These are phyloP conservation scores for Fusarium penzigii DNA, from an alignment of 2,329 filamentous ascomycete genomes.

Conservation along the genomic window DNA sequence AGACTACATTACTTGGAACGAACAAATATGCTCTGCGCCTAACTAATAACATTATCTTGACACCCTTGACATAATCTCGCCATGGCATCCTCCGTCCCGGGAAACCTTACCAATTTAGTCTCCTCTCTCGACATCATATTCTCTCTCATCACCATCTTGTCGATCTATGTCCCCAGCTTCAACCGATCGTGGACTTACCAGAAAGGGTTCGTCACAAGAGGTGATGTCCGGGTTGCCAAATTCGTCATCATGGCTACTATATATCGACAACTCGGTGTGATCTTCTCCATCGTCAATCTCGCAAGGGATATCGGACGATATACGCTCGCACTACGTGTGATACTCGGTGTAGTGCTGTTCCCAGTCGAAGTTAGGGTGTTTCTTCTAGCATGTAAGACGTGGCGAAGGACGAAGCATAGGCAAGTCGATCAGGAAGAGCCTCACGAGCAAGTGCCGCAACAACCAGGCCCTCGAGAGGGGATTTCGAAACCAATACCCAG, in stretches of 20 bases:
- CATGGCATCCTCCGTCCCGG: too few relatives aligned
- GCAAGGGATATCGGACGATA: neutral
- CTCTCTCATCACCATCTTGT: neutral
- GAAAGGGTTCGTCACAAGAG: neutral
- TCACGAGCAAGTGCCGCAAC: neutral
- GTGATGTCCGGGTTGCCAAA: neutral
- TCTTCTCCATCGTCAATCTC: neutral
- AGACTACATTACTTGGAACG: too few relatives aligned
- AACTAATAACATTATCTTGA: too few relatives aligned
- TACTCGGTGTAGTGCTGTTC: neutral
- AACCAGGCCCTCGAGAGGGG: neutral
- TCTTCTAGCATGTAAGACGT: neutral
- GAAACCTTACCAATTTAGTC: neutral
- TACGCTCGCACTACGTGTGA: neutral
- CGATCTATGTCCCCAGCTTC: neutral
- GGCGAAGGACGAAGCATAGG: neutral
- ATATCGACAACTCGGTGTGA: neutral
- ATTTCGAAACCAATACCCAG: neutral
- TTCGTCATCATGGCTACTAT: neutral
- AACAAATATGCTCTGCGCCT: too few relatives aligned
- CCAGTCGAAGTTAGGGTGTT: neutral
- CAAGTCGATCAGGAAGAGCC: too few relatives aligned
- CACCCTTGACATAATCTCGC: too few relatives aligned
- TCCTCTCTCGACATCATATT: neutral
- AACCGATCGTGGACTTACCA: conserved; percentile 1